Base-by-base conservation (phyloP, 805 yeast genomes). In the Lipomyces chichibuensis region DNA sequence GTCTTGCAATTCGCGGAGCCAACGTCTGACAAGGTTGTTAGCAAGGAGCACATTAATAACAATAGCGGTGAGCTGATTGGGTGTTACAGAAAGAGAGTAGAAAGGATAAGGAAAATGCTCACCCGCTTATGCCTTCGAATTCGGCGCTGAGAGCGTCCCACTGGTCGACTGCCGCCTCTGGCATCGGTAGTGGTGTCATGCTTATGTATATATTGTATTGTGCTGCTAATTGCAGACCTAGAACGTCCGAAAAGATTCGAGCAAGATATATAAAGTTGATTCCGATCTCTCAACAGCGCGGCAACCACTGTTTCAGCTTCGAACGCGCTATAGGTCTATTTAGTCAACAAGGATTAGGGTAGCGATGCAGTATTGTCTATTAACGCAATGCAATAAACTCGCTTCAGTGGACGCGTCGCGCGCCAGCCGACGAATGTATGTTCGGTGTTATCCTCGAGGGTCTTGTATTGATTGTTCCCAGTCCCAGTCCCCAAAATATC, bases 131-230 rank as follows among this genome's bases (percentile, higher is more conserved):
- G 14, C 61, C 67, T 51, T 66, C 70, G 27, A 66, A 63, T 43
- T 66, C 70, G 35, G 65, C 64, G 9, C 63, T 57, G 25, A 66
- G 37, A 13, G 65, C 63, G 29, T 63, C 66, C 69, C 69, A 66
- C 20, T 59, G 55, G 33, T 60, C 65, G 20, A 57, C 59, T 20
- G 37, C 62, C 49, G 54, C 59, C 9, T 60, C 59, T 14, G 58
- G 58, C 53, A 52, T 27, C 20, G 54, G 63, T 23, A 65, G 63
- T 56, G 65, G 60, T 14, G 69, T 60, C 64, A 60, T 64, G 52
- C 17, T 49, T 32, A 25, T 59, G 37, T 37, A 14, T 20, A 29
- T 29, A 1, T 14, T 11, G 14, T 37, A 37, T 37, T 11, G 39
- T 14, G 5, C 49, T 0, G 9, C 23, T 3, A 43, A n/a, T 11